A percentile compares a stretch with the other conserved stretches of the same genome.
Conservation (phyloP, 306 rosid genomes). For the Argentina anserina region DNA sequence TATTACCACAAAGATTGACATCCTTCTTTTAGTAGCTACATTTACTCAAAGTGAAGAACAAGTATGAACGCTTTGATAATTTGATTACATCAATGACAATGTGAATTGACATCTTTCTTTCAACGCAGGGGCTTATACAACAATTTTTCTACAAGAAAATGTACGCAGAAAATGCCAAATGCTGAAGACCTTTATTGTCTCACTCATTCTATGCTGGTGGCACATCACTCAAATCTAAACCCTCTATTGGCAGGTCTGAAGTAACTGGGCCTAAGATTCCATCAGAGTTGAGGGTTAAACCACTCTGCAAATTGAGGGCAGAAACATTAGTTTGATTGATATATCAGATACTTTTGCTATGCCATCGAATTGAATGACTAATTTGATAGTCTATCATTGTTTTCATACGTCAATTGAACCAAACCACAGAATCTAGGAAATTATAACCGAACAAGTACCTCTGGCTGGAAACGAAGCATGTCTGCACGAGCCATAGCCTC, state of each 20-base stretch:
- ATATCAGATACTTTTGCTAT: not conserved
- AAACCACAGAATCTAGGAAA: not conserved
- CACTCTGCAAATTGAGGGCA: constrained; percentile 56
- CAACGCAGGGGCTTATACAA: not conserved
- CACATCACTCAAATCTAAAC: constrained; percentile 65
- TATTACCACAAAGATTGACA: not conserved
- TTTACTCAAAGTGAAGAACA: not conserved
- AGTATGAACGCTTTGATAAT: not conserved
- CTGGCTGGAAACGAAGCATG: constrained; percentile 89
- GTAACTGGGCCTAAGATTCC: constrained; percentile 75
- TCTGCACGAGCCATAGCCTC: constrained; percentile 99
- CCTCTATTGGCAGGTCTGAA: constrained; percentile 77
- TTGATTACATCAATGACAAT: not conserved
- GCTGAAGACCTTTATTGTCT: not conserved
- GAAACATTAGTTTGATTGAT: not conserved
- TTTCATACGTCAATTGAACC: not conserved
- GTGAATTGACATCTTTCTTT: not conserved
- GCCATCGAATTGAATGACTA: not conserved
- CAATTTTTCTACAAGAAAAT: constrained; percentile 27
- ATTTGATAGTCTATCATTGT: not conserved
- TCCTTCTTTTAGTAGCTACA: not conserved
- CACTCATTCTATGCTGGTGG: constrained; percentile 45
- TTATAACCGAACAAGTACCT: constrained; percentile 46
- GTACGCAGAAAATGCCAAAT: constrained; percentile 1
- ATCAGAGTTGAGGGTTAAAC: constrained; percentile 65